Base-by-base conservation (phyloP, 768 basidiomycete species). In the Serpula lacrymans region DNA sequence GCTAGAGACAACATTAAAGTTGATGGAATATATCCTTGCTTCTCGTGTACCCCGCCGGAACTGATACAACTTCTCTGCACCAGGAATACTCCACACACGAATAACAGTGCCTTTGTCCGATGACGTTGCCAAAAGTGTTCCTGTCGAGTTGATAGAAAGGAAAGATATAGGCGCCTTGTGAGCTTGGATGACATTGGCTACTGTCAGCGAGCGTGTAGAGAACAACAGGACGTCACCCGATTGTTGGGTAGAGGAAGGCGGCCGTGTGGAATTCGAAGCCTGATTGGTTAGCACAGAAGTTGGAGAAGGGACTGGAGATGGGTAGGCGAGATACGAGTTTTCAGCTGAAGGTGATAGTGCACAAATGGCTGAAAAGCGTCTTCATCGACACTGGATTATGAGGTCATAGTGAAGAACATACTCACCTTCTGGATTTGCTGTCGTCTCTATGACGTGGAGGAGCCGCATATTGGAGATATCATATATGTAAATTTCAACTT, bases 401-500 rank as follows among this genome's bases (percentile, higher is more conserved):
- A 23, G 9, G 32, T 18, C 7, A n/a, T 25, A 35, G 5, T 37
- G 8, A 34, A 36, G 6, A 9, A 18, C 42, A 36, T 25, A 24
- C 64, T 50, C 63, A 91, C 94, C 94, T 57, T 96, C 87, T 2
- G 95, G 92, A 60, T 99, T 99, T 1, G 90, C 80, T 6, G 88
- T 84, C 0, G 96, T 98, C 69, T 99, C 96, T 32, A 98, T 94
- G 28, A 97, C 95, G 62, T 98, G 95, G 27, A 96, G 67, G 20
- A 99, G 75, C 42, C 93, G 84, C 96, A 99, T 98, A 51, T 97
- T 99, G 34, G 86, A 89, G 54, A 98, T 98, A 60, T 99, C 96
- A 58, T 98, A 98, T 36, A 97, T 92, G 69, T 99, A 99, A 33
- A 99, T 97, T 63, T 97, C 94, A n/a, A 78, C 78, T 59, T 97